Percentiles rank a stretch among this genome's conserved stretches.
Conservation (phyloP, 129 eudicot genomes). For the Silybum marianum region DNA sequence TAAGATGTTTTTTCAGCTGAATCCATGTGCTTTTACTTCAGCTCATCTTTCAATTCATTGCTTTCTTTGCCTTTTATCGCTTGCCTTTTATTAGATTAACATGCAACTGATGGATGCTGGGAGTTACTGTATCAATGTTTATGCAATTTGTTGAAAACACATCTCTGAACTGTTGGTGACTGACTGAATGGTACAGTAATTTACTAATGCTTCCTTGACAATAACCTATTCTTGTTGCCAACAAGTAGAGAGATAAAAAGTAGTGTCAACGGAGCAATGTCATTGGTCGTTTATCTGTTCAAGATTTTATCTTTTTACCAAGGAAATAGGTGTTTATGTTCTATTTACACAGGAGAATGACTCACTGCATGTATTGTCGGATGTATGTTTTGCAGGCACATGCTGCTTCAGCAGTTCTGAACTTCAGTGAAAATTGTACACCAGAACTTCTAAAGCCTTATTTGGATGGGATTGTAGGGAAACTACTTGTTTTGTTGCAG, state of each 20-base stretch:
- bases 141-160: neutral
- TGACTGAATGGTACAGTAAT: neutral
- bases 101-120: neutral
- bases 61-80: neutral
- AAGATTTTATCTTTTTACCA: neutral
- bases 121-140: neutral
- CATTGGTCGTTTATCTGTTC: neutral
- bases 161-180: neutral
- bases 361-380: neutral
- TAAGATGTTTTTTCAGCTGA: neutral
- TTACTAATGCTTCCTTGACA: neutral
- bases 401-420: conserved; percentile 94
- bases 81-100: neutral
- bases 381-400: conserved; percentile 72
- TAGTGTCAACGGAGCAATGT: neutral
- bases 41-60: neutral
- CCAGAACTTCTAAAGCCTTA: conserved; percentile 90
- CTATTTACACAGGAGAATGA: neutral
- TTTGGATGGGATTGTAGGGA: conserved; percentile 88
- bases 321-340: neutral
- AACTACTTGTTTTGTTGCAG: conserved; percentile 84
- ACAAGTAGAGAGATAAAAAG: neutral
- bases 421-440: conserved; percentile 94
- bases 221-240: neutral
- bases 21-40: neutral